phyloP scores from a whole-genome alignment of 2,329 filamentous ascomycete species.

The Lecanicillium sp. region DNA sequence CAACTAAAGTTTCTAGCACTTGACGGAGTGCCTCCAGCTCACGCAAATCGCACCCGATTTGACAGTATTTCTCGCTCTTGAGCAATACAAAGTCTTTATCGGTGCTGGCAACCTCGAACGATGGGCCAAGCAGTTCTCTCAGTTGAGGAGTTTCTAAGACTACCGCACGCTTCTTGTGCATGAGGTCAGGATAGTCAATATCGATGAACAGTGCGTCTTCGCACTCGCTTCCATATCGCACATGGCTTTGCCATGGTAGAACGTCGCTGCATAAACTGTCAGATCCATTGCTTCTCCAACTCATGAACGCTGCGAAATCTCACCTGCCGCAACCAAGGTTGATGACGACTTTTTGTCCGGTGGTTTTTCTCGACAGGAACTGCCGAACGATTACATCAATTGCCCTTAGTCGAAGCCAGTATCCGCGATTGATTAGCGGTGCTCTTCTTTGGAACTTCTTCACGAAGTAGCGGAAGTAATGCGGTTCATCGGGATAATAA shows the following conservation, averaged over 20 bases:
- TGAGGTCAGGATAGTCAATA: constrained; percentile 77
- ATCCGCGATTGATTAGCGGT: constrained; percentile 87
- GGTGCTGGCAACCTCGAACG: constrained; percentile 28
- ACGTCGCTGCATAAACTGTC: constrained; percentile 59
- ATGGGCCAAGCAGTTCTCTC: constrained; percentile 26
- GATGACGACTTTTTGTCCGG: constrained; percentile 64
- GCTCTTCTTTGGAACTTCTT: constrained; percentile 74
- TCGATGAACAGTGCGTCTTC: constrained; percentile 66
- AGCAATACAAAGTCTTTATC: constrained; percentile 48
- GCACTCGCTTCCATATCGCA: constrained; percentile 55
- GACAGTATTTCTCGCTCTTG: constrained; percentile 64
- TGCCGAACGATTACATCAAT: constrained; percentile 67
- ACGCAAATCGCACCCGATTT: constrained; percentile 75
- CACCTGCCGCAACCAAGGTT: constrained; percentile 90
- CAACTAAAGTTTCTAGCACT: constrained; percentile 52
- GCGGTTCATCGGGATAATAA: constrained; percentile 69
- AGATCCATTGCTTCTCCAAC: constrained; percentile 1
- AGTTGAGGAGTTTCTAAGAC: constrained; percentile 60
- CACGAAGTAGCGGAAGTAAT: constrained; percentile 86
- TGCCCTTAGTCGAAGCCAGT: constrained; percentile 78
- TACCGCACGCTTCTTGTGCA: constrained; percentile 64
- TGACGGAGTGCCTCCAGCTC: constrained; percentile 56
- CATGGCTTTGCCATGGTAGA: constrained; percentile 75
- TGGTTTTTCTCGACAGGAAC: constrained; percentile 56
- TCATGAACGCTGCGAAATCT: constrained; percentile 31